Conservation (phyloP, 2,329 filamentous ascomycete genomes). For the Diplodia sapinea region DNA sequence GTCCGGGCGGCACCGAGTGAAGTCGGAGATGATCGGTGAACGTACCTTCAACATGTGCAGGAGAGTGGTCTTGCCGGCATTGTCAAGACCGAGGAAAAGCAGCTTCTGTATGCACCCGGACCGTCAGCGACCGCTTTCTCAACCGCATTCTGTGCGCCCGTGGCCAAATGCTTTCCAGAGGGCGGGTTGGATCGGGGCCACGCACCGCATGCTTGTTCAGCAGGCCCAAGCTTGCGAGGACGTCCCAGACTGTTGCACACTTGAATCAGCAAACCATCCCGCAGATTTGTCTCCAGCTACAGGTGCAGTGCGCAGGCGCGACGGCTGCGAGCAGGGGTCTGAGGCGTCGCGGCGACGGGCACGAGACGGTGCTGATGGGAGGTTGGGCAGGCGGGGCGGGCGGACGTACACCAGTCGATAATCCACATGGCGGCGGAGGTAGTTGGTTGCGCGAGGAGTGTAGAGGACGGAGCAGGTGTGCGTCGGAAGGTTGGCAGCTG, state of each 20-base stretch:
- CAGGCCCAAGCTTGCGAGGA: slow-evolving; percentile 83
- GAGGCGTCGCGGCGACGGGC: slow-evolving; percentile 8
- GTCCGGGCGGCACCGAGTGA: background rate
- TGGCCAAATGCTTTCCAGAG: background rate
- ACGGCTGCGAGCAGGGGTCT: slow-evolving; percentile 8
- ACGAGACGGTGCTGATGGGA: slow-evolving; percentile 23
- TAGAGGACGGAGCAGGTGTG: slow-evolving; percentile 1
- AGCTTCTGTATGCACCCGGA: slow-evolving; percentile 36
- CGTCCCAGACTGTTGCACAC: slow-evolving; percentile 73
- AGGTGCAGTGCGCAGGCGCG: slow-evolving; percentile 13
- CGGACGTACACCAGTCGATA: slow-evolving; percentile 73
- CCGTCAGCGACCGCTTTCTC: slow-evolving; percentile 3
- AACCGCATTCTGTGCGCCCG: background rate
- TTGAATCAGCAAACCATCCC: slow-evolving; percentile 31
- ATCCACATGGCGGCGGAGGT: slow-evolving; percentile 77
- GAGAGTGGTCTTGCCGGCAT: slow-evolving; percentile 92
- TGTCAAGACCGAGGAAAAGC: slow-evolving; percentile 84
- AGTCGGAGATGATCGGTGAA: background rate
- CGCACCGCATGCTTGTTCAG: slow-evolving; percentile 83
- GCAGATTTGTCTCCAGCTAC: background rate
- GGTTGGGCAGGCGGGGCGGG: slow-evolving; percentile 5
- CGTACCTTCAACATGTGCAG: slow-evolving; percentile 85
- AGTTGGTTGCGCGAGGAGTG: slow-evolving; percentile 5
- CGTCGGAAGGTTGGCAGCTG: slow-evolving; percentile 14
- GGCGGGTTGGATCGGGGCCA: slow-evolving; percentile 1